Percentiles rank a stretch among this genome's conserved stretches.
phyloP scores from a whole-genome alignment of 2,329 filamentous ascomycete species.

The Trichothecium sympodiale region DNA sequence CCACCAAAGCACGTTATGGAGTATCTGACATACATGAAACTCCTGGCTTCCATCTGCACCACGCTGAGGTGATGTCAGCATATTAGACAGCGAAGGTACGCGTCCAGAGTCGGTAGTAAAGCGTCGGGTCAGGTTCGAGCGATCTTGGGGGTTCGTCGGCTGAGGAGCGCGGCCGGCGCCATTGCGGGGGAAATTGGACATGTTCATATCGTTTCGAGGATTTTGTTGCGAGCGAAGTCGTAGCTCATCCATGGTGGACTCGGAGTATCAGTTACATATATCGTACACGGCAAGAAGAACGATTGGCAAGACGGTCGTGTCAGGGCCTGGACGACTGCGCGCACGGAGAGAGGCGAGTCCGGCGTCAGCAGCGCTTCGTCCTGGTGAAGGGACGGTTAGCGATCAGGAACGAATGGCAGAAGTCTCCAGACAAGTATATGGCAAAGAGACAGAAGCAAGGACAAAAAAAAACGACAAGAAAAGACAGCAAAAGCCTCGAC shows the following conservation, averaged over 20 bases:
- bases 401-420: no score
- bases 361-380: no score
- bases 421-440: no score
- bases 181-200: constrained; percentile 58
- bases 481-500: no score
- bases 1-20: neutral
- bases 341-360: no score
- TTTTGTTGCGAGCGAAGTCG: constrained; percentile 67
- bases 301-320: no score
- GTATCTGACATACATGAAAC: constrained; percentile 19
- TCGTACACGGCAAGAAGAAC: no score
- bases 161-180: constrained; percentile 50
- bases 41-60: constrained; percentile 33
- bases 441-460: no score
- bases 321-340: no score
- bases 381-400: no score
- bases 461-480: no score
- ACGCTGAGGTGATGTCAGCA: constrained; percentile 36
- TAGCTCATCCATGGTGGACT: constrained; percentile 3
- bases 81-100: constrained; percentile 61
- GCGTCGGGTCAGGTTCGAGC: constrained; percentile 72
- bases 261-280: no score
- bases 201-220: constrained; percentile 63
- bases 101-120: constrained; percentile 89
- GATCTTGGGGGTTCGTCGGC: constrained; percentile 32